Percentiles rank a stretch among this genome's conserved stretches.
phyloP scores from a whole-genome alignment of 305 asterid genomes.

The Plantago lanceolata region DNA sequence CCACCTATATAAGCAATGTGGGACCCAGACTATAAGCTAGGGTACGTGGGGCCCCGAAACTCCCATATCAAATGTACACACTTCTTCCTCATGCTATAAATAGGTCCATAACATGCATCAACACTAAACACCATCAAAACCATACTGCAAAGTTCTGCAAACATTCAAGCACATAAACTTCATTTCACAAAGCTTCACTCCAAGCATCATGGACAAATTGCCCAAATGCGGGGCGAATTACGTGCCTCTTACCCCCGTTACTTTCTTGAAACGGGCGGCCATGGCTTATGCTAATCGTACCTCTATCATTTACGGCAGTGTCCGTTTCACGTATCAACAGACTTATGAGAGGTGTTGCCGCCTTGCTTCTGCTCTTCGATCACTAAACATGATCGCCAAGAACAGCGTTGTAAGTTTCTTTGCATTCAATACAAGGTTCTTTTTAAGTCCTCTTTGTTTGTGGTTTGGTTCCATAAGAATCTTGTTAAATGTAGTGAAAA shows the following conservation, averaged over 20 bases:
- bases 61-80: too few relatives aligned
- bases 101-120: too few relatives aligned
- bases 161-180: too few relatives aligned
- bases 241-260: conserved; percentile 50
- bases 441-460: too few relatives aligned
- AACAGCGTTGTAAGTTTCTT: conserved; percentile 38
- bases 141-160: too few relatives aligned
- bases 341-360: conserved; percentile 52
- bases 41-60: too few relatives aligned
- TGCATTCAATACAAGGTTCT: too few relatives aligned
- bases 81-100: too few relatives aligned
- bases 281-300: conserved; percentile 36
- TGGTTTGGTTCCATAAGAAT: background rate
- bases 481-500: background rate
- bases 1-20: too few relatives aligned
- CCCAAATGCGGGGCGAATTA: conserved; percentile 47
- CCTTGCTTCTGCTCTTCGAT: conserved; percentile 48
- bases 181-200: too few relatives aligned
- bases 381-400: conserved; percentile 31
- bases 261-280: conserved; percentile 49
- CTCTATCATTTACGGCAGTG: conserved; percentile 33
- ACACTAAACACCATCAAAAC: too few relatives aligned
- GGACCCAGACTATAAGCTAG: too few relatives aligned
- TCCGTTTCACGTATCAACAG: conserved; percentile 48
- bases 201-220: conserved; percentile 32